Conservation (phyloP, 345 rosid genomes). For the Salix purpurea region DNA sequence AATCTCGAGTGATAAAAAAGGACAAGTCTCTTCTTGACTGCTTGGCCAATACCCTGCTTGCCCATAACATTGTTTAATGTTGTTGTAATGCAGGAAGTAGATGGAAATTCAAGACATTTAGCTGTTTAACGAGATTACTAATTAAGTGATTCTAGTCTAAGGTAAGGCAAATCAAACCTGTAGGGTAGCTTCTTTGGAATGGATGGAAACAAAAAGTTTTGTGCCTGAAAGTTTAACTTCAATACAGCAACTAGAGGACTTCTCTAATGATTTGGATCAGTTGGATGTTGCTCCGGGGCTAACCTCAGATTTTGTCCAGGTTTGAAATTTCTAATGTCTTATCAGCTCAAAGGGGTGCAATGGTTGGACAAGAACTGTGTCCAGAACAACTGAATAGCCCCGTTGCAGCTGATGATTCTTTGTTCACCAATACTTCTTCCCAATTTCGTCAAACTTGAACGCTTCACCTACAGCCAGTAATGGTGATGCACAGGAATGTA, state of each 20-base stretch:
- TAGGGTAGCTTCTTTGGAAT: not conserved
- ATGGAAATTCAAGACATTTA: not conserved
- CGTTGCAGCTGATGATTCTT: slow-evolving; percentile 3
- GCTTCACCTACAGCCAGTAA: slow-evolving; percentile 7
- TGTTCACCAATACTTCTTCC: not conserved
- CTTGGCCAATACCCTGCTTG: too few species aligned
- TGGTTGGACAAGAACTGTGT: slow-evolving; percentile 21
- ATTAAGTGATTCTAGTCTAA: not conserved
- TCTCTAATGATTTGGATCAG: slow-evolving; percentile 22
- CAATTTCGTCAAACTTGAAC: slow-evolving; percentile 15
- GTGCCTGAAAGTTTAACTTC: slow-evolving; percentile 32
- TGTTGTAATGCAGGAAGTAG: not conserved
- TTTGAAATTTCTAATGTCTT: not conserved
- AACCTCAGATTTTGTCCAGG: slow-evolving; percentile 33
- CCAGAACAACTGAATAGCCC: not conserved
- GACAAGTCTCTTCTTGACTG: too few species aligned
- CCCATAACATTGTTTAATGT: not conserved
- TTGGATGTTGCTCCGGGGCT: slow-evolving; percentile 11
- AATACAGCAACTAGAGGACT: slow-evolving; percentile 12
- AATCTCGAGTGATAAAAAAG: too few species aligned
- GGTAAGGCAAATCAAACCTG: not conserved
- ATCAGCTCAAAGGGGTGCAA: slow-evolving; percentile 3
- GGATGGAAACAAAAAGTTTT: slow-evolving; percentile 33
- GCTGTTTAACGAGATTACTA: not conserved
- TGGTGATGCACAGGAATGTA: slow-evolving; percentile 22